A percentile compares a stretch with the other conserved stretches of the same genome.
These are phyloP conservation scores for Monilinia polystroma DNA, from an alignment of 2,329 filamentous ascomycete species.

Conservation along the genomic window DNA sequence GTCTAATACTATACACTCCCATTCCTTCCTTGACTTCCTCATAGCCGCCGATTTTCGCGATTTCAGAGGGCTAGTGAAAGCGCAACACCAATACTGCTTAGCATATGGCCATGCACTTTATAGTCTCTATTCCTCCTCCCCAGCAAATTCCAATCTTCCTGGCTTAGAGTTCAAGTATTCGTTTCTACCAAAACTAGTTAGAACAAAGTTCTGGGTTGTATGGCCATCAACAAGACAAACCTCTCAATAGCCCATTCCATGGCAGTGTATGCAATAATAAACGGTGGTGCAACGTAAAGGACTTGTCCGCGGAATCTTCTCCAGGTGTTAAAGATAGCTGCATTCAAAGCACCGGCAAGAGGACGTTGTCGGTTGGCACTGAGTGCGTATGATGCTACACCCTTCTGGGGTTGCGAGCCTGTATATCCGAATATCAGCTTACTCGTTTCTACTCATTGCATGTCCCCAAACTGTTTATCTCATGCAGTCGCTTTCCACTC, in stretches of 20 bases:
- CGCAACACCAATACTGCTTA: conserved; percentile 34
- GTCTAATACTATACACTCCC: conserved; percentile 38
- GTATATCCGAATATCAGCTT: conserved; percentile 36
- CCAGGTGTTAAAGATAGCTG: conserved; percentile 94
- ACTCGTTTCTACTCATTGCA: background rate
- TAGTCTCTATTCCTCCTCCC: conserved; percentile 41
- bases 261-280: conserved; percentile 73
- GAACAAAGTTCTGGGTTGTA: background rate
- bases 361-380: conserved; percentile 87
- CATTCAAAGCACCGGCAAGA: conserved; percentile 72
- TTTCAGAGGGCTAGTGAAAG: conserved; percentile 30
- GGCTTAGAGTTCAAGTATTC: conserved; percentile 79
- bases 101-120: conserved; percentile 26
- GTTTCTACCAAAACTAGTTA: conserved; percentile 54
- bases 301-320: conserved; percentile 83
- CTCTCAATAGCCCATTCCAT: conserved; percentile 91
- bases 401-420: conserved; percentile 62
- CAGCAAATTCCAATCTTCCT: conserved; percentile 57
- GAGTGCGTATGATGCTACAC: conserved; percentile 69
- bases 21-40: conserved; percentile 25
- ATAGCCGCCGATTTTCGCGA: conserved; percentile 25
- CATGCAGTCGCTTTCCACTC: background rate
- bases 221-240: conserved; percentile 54
- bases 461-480: background rate
- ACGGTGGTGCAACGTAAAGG: conserved; percentile 81